Evolutionary conservation across 2,329 filamentous ascomycete genomes (phyloP).

Genomic region (Rhinocladiella mackenziei): DNA sequence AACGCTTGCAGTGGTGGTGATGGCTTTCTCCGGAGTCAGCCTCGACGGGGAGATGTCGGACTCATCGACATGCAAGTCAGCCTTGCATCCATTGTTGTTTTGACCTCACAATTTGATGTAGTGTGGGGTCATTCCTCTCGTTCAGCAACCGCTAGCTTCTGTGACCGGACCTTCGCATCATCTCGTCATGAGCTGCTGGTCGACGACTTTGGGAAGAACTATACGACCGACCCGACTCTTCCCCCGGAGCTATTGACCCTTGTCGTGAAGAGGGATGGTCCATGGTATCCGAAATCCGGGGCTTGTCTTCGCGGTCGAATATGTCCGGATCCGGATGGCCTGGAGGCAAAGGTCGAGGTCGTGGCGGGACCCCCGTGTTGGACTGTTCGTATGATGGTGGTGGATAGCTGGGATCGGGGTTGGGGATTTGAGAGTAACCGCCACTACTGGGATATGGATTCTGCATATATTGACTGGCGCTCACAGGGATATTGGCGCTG

Average conservation of each 20-base stretch:
- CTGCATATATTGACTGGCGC: conserved; percentile 2
- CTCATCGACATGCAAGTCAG: too few relatives aligned
- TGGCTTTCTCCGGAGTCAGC: too few relatives aligned
- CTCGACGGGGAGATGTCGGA: too few relatives aligned
- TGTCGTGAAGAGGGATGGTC: conserved; percentile 7
- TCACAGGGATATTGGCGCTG: conserved; percentile 9
- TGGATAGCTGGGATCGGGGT: conserved; percentile 8
- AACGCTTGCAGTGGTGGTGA: too few relatives aligned
- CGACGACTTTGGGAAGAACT: conserved; percentile 14
- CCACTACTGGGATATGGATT: conserved; percentile 3
- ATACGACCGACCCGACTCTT: conserved; percentile 9
- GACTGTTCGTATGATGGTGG: conserved; percentile 17
- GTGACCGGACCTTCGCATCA: conserved; percentile 10
- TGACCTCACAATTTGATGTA: too few relatives aligned
- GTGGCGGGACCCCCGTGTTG: conserved; percentile 8
- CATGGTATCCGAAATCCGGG: conserved; percentile 1
- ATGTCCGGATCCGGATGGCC: conserved; percentile 19
- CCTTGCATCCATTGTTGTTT: background rate
- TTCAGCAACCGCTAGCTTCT: background rate
- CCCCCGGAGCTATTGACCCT: conserved; percentile 4
- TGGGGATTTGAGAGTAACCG: conserved; percentile 4
- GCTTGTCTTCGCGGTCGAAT: conserved; percentile 13
- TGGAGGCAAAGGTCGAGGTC: conserved; percentile 18
- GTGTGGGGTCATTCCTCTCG: background rate
- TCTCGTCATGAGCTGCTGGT: conserved; percentile 9